Conservation (phyloP, 345 rosid species). For the Geranium brycei region DNA sequence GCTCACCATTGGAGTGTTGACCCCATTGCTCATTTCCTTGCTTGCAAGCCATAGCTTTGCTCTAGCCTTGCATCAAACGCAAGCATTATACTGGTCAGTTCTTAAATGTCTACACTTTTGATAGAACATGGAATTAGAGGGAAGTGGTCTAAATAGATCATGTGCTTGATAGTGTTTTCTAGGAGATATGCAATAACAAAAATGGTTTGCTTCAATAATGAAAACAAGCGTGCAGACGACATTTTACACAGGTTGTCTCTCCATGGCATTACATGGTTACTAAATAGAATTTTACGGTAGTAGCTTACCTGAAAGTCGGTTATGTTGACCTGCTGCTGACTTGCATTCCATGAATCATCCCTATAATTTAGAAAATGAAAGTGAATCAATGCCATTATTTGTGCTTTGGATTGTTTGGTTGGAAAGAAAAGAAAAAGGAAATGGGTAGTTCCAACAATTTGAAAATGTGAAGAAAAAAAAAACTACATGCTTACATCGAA, state of each 20-base stretch:
- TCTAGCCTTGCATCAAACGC: slow-evolving; percentile 18
- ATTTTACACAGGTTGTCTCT: too few species aligned
- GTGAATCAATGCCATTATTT: background rate
- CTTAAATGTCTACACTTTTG: background rate
- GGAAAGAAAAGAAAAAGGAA: too few species aligned
- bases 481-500: background rate
- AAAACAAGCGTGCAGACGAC: too few species aligned
- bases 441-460: too few species aligned
- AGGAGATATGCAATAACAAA: too few species aligned
- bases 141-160: background rate
- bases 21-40: slow-evolving; percentile 10
- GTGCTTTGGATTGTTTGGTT: background rate
- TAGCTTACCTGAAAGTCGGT: slow-evolving; percentile 12
- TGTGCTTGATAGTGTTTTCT: background rate
- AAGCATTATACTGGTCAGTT: background rate
- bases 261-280: too few species aligned
- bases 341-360: background rate
- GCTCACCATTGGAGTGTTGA: background rate
- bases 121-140: background rate
- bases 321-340: slow-evolving; percentile 4
- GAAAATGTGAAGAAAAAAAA: background rate
- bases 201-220: too few species aligned
- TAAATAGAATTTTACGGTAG: too few species aligned
- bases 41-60: slow-evolving; percentile 18
- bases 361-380: slow-evolving; percentile 9